Evolutionary conservation across 2,329 filamentous ascomycete species (phyloP), one percentile per base, ranked within the genome.

Genomic region (Rugonectria rugulosa): DNA sequence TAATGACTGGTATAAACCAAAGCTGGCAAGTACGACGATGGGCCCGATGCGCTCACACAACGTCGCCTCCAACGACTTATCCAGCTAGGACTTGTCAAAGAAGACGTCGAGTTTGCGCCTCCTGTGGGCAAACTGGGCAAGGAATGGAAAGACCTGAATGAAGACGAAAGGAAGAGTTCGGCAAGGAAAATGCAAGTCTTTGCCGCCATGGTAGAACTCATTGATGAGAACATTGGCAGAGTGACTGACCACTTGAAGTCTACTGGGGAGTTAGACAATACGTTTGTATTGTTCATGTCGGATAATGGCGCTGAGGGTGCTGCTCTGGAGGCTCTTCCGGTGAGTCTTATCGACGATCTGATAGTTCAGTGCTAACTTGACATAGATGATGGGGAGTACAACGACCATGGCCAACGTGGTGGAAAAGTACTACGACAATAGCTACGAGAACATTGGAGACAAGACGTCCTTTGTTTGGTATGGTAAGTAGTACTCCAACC

Each of bases 381-480:
- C n/a, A n/a, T n/a, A n/a, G n/a, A n/a, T n/a, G n/a, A n/a, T n/a
- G n/a, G n/a, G n/a, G n/a, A n/a, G n/a, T n/a, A n/a, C n/a, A n/a
- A n/a, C n/a, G n/a, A n/a, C n/a, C n/a, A n/a, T n/a, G n/a, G n/a
- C n/a, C n/a, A n/a, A n/a, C n/a, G n/a, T n/a, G n/a, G n/a, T n/a
- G n/a, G n/a, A n/a, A n/a, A n/a, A 60, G 31, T 75, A 87, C 24
- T 85, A 84, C 7, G 78, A 82, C 46, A 80, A 43, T 42, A 61
- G 57, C n/a, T 29, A 83, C 4, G 82, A 84, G 6, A 86, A 86
- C 55, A 73, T 85, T 14, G 83, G 82, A 2, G 83, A 65, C 77
- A 80, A 14, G 72, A 74, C 85, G 65, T 81, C 78, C 1, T 87
- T 84, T 63, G 80, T 85, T 57, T 87, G 83, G 83, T 86, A 87